Conservation (phyloP, 2,329 filamentous ascomycete genomes). For the Exophiala sp. region DNA sequence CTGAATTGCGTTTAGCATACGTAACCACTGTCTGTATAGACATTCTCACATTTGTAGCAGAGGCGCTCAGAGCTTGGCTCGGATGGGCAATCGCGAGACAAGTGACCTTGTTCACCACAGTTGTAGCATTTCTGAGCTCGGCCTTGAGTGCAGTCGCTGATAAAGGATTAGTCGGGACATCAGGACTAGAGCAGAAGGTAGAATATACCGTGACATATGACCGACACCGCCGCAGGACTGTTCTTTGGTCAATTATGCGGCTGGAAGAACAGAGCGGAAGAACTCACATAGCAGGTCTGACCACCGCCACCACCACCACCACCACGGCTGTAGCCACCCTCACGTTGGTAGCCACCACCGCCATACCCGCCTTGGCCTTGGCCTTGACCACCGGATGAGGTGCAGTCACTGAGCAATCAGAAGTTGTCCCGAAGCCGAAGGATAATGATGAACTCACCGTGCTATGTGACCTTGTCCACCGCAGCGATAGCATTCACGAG, state of each 20-base stretch:
- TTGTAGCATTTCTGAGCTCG: conserved; percentile 83
- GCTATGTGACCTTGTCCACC: conserved; percentile 95
- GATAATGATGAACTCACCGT: conserved; percentile 56
- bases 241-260: conserved; percentile 3
- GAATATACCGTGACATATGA: conserved; percentile 61
- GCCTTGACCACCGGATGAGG: conserved; percentile 47
- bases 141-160: conserved; percentile 95
- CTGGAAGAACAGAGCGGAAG: neutral
- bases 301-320: conserved; percentile 52
- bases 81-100: conserved; percentile 93
- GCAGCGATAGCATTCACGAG: conserved; percentile 93
- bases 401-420: conserved; percentile 38
- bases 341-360: conserved; percentile 39
- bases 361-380: conserved; percentile 43
- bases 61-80: conserved; percentile 89
- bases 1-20: conserved; percentile 6
- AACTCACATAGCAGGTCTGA: conserved; percentile 82
- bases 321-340: conserved; percentile 43
- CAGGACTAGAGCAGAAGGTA: neutral
- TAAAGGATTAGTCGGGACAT: conserved; percentile 34
- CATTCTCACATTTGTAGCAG: conserved; percentile 83
- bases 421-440: conserved; percentile 58
- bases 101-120: conserved; percentile 79
- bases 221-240: conserved; percentile 82
- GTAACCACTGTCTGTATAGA: neutral